Evolutionary conservation across 768 basidiomycete genomes (phyloP).

Genomic region (Suillus lakei): DNA sequence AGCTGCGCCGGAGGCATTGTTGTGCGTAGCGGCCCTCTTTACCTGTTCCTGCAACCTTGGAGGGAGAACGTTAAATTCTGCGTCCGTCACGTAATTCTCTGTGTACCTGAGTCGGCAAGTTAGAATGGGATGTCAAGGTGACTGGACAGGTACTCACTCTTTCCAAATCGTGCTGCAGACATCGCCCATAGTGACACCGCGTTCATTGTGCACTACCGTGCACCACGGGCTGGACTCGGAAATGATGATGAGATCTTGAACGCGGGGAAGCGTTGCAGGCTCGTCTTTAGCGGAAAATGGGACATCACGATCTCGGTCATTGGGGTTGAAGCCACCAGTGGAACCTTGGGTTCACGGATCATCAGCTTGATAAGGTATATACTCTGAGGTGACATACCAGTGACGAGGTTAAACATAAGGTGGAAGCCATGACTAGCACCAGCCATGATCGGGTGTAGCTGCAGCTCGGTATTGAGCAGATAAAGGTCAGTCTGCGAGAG

Average conservation of each 20-base stretch:
- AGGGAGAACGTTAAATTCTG: constrained; percentile 64
- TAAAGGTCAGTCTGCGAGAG: constrained; percentile 83
- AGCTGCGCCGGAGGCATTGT: constrained; percentile 32
- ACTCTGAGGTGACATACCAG: constrained; percentile 46
- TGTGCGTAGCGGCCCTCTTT: constrained; percentile 58
- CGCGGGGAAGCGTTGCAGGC: constrained; percentile 72
- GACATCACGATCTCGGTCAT: constrained; percentile 62
- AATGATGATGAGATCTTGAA: constrained; percentile 61
- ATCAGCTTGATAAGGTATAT: neutral
- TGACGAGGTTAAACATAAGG: constrained; percentile 73
- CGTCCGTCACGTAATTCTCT: constrained; percentile 67
- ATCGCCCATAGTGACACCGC: constrained; percentile 78
- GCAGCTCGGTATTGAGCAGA: constrained; percentile 69
- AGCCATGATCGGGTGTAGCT: constrained; percentile 75
- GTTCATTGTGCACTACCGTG: constrained; percentile 70
- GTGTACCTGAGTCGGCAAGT: constrained; percentile 56
- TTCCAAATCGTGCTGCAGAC: constrained; percentile 74
- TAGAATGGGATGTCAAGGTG: constrained; percentile 6
- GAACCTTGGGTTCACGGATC: constrained; percentile 44
- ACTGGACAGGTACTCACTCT: constrained; percentile 56
- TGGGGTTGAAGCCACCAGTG: constrained; percentile 64
- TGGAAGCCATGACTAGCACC: constrained; percentile 54
- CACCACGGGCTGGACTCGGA: constrained; percentile 77
- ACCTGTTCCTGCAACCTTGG: constrained; percentile 73
- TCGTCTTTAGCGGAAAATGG: constrained; percentile 59